A percentile compares a stretch with the other conserved stretches of the same genome.
Evolutionary conservation across 371 early-diverging fungal genomes (phyloP).

Genomic region (Coemansia sp.): DNA sequence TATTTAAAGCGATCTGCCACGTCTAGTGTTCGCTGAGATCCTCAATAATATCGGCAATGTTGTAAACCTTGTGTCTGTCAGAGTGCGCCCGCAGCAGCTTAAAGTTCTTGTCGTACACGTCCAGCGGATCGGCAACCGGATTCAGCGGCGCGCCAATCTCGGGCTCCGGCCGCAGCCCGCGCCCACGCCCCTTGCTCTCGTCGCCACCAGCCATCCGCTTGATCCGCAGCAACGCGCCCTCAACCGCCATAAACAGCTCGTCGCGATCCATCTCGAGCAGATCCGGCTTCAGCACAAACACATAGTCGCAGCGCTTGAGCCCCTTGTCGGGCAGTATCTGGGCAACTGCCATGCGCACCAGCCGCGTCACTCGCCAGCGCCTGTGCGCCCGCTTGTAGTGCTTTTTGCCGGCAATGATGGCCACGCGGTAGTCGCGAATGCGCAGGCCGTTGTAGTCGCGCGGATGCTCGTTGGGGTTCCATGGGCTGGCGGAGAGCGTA

Average conservation of each 20-base stretch:
- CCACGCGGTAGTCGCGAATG: conserved; percentile 41
- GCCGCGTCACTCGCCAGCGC: conserved; percentile 30
- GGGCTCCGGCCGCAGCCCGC: background rate
- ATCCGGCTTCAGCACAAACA: conserved; percentile 16
- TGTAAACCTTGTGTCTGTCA: background rate
- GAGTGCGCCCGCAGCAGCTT: conserved; percentile 15
- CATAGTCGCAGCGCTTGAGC: conserved; percentile 35
- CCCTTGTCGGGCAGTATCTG: conserved; percentile 42
- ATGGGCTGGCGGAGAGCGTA: conserved; percentile 25
- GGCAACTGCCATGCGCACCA: conserved; percentile 32
- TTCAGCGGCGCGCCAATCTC: background rate
- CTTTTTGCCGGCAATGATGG: conserved; percentile 30
- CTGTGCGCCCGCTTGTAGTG: conserved; percentile 28
- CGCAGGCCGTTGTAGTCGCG: conserved; percentile 43
- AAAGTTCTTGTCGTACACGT: background rate
- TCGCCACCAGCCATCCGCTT: background rate
- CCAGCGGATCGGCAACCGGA: background rate
- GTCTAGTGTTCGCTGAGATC: conserved; percentile 3
- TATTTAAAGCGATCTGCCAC: too few relatives aligned
- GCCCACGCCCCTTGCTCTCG: conserved; percentile 2
- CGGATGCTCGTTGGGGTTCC: conserved; percentile 35
- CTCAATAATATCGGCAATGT: conserved; percentile 17
- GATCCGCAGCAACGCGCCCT: conserved; percentile 25
- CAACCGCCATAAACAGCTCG: conserved; percentile 21
- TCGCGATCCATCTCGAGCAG: conserved; percentile 34